Conservation (phyloP, 495 filamentous ascomycete genomes). For the Terfezia claveryi region DNA sequence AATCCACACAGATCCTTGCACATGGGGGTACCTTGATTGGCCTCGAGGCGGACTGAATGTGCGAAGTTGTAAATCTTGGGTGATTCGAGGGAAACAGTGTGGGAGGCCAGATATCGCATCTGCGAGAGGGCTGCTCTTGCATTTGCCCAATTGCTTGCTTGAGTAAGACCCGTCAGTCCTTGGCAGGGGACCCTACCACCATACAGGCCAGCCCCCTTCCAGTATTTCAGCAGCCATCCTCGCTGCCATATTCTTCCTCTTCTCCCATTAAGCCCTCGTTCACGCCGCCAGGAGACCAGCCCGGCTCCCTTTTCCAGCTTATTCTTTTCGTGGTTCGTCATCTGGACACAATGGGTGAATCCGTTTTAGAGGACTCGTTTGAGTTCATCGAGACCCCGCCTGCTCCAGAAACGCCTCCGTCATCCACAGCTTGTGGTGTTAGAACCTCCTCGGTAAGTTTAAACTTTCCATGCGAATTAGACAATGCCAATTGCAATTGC, state of each 20-base stretch:
- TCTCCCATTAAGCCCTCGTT: slow-evolving; percentile 2
- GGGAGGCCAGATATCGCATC: too few species aligned
- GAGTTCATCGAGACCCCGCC: slow-evolving; percentile 62
- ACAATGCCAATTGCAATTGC: neutral
- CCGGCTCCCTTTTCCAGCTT: slow-evolving; percentile 6
- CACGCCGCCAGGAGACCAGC: neutral
- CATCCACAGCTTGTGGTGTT: slow-evolving; percentile 48
- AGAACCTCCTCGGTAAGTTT: slow-evolving; percentile 43
- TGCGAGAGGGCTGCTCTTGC: too few species aligned
- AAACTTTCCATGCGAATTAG: neutral
- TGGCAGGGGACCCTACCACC: too few species aligned
- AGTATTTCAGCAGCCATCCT: neutral
- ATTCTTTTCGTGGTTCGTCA: neutral
- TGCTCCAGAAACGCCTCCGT: slow-evolving; percentile 31
- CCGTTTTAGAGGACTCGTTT: slow-evolving; percentile 32
- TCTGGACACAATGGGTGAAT: slow-evolving; percentile 25
- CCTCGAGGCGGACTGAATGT: too few species aligned
- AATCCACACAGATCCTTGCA: too few species aligned
- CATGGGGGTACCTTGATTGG: too few species aligned
- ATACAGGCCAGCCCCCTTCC: too few species aligned
- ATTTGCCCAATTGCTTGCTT: too few species aligned
- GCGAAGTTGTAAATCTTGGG: too few species aligned
- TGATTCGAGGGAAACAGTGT: too few species aligned
- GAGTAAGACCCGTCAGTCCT: too few species aligned
- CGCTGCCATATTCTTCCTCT: neutral